These are phyloP conservation scores for Pyrenochaeta sp. DNA, from an alignment of 2,329 filamentous ascomycete species.

Conservation along the genomic window DNA sequence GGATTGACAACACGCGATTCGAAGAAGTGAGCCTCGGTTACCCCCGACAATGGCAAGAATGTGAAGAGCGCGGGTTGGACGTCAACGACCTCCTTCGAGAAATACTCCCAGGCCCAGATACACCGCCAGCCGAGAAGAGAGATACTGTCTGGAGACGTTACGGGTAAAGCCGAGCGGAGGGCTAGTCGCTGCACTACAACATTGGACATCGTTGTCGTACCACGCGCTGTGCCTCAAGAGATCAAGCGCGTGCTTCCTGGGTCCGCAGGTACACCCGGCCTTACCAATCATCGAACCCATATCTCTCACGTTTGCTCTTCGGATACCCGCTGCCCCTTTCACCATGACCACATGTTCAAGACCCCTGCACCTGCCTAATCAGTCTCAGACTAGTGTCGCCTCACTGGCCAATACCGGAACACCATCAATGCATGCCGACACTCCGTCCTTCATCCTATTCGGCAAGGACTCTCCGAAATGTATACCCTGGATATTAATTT, in stretches of 20 bases:
- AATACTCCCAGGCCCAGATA: constrained; percentile 52
- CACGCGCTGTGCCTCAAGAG: constrained; percentile 5
- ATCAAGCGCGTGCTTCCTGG: constrained; percentile 3
- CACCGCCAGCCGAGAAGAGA: constrained; percentile 30
- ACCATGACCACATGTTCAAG: neutral
- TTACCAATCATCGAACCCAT: constrained; percentile 10
- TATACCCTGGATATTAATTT: constrained; percentile 5
- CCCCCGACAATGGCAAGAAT: constrained; percentile 56
- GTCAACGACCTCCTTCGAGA: constrained; percentile 56
- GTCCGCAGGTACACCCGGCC: constrained; percentile 10
- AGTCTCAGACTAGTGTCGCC: constrained; percentile 16
- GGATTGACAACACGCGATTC: constrained; percentile 55
- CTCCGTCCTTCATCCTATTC: constrained; percentile 8
- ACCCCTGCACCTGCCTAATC: constrained; percentile 28
- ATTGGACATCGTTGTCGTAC: too few relatives aligned
- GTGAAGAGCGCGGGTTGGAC: constrained; percentile 51
- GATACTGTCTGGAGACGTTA: constrained; percentile 39
- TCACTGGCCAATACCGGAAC: constrained; percentile 15
- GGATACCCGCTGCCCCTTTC: neutral
- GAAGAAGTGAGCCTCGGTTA: constrained; percentile 59
- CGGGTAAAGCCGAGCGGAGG: constrained; percentile 29
- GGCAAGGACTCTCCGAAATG: neutral
- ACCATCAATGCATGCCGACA: constrained; percentile 12
- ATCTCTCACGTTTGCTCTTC: constrained; percentile 8
- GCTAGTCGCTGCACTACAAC: too few relatives aligned